Base-by-base conservation (phyloP, 2,329 filamentous ascomycete species). In the Alternaria gansuensis region DNA sequence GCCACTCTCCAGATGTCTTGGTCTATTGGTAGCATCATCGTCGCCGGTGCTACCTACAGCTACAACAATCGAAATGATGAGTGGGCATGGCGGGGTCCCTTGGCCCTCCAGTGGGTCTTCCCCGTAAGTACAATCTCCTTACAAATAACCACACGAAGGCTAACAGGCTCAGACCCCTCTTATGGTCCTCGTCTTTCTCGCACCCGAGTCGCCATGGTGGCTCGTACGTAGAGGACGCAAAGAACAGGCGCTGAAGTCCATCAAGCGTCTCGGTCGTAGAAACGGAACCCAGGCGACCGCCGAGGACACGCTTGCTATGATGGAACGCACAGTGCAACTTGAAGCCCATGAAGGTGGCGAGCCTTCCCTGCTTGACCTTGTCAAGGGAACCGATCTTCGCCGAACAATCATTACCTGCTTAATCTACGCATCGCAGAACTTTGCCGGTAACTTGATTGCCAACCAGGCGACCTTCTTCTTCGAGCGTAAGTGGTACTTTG, bases 1-100 rank as follows among this genome's bases (percentile, higher is more conserved):
- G 83, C 85, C 70, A 87, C 85, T 79, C 68, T 88, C 66, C 85
- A 88, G 73, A 87, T 88, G 84, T 85, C 84, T 75, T 88, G 85
- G 85, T 83, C 85, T 17, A 84, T 88, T 67, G 86, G 85, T 24
- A 71, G 75, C 33, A 88, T 88, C 73, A 85, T 88, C 53, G 85
- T 88, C 34, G 84, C 82, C 36, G 85, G 74, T 50, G 81, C 84
- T 57, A 84, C 82, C 53, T 87, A 84, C 71, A 71, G 75, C 44
- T 87, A 85, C 78, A 79, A 86, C 50, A 59, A 62, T 13, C 65
- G 64, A 21, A 53, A 31, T 5, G 67, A 70, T 24, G 57, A 71
- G 39, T 71, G 68, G 68, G 63, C 67, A 3, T 71, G 63, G 64
- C 59, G 68, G 49, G 59, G 56, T 23, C 69, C 69, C 10, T 63